phyloP scores from a whole-genome alignment of 768 basidiomycete species.

The Harrya chromipes region DNA sequence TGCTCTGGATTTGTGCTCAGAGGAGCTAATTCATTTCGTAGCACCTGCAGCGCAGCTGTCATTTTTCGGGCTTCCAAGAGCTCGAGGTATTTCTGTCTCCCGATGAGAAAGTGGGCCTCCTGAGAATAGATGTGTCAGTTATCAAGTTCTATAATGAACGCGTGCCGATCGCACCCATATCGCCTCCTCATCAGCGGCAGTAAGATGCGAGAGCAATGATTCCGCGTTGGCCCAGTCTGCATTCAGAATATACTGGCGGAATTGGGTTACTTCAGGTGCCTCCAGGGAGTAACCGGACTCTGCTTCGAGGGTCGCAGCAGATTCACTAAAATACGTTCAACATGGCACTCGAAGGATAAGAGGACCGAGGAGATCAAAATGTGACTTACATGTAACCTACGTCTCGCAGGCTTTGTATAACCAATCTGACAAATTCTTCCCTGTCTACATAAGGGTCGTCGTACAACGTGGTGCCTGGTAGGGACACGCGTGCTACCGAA shows the following conservation, averaged over 20 bases:
- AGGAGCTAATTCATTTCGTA: slow-evolving; percentile 87
- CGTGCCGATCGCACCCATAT: slow-evolving; percentile 54
- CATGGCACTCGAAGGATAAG: slow-evolving; percentile 4
- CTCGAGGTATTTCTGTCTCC: slow-evolving; percentile 95
- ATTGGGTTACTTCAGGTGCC: slow-evolving; percentile 69
- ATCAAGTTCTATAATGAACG: slow-evolving; percentile 5
- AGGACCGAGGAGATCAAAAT: slow-evolving; percentile 5
- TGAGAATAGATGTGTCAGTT: slow-evolving; percentile 34
- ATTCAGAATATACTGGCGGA: slow-evolving; percentile 74
- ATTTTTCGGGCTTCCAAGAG: slow-evolving; percentile 78
- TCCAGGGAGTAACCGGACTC: slow-evolving; percentile 93
- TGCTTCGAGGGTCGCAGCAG: slow-evolving; percentile 83
- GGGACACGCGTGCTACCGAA: slow-evolving; percentile 55
- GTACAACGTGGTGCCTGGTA: slow-evolving; percentile 73
- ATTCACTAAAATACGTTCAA: slow-evolving; percentile 55
- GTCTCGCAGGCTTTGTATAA: slow-evolving; percentile 86
- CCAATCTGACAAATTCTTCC: slow-evolving; percentile 87
- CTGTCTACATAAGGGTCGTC: slow-evolving; percentile 77
- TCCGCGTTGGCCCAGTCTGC: slow-evolving; percentile 83
- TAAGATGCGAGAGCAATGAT: slow-evolving; percentile 60
- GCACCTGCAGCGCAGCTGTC: slow-evolving; percentile 76
- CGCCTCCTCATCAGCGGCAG: slow-evolving; percentile 64
- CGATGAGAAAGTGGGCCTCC: slow-evolving; percentile 85
- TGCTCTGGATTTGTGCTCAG: slow-evolving; percentile 75
- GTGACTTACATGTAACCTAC: slow-evolving; percentile 69